Base-by-base conservation (phyloP, 1,284 basidiomycete species). In the Mycosarcoma maydis region DNA sequence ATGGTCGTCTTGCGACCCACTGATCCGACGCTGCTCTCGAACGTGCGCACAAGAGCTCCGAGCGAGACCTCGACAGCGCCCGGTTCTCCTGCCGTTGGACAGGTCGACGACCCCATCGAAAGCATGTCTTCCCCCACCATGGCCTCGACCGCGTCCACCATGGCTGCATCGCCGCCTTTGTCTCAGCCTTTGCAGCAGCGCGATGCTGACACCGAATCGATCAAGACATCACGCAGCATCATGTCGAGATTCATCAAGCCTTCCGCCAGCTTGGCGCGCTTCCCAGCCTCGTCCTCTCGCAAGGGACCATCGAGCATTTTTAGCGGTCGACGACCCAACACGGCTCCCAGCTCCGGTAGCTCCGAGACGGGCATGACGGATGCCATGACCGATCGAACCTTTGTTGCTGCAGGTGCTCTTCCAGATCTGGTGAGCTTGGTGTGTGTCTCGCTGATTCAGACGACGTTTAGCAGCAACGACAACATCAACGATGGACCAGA, bases 391-490 rank as follows among this genome's bases (percentile, higher is more conserved):
- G 58, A 62, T 13, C 54, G 62, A 14, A 65, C 70, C 5, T 66
- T 53, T 50, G 50, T 56, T 8, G 39, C 57, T 1, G 50, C 47
- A 7, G 66, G 61, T 11, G 65, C 62, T 0, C 20, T 67, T 3
- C 57, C 62, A n/a, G 69, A 76, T 49, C 55, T 78, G 24, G 50
- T 72, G 11, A 62, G 62, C 32, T 42, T 78, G 50, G 70, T 78
- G 33, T 70, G 75, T 45, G 55, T 78, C 26, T 71, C 69, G 39
- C 40, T 78, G 29, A 54, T 78, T n/a, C 76, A 78, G 49, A 74
- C 71, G 14, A 70, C 71, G 10, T 76, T 72, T 59, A 72, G 71
- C 68, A 72, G 61, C 48, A 68, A 62, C 30, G 58, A 69, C 49
- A 65, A 58, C 11, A 59, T 73, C 48, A 77, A 76, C 40, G 76